Conservation (phyloP, 306 rosid species). For the Benincasa hispida region DNA sequence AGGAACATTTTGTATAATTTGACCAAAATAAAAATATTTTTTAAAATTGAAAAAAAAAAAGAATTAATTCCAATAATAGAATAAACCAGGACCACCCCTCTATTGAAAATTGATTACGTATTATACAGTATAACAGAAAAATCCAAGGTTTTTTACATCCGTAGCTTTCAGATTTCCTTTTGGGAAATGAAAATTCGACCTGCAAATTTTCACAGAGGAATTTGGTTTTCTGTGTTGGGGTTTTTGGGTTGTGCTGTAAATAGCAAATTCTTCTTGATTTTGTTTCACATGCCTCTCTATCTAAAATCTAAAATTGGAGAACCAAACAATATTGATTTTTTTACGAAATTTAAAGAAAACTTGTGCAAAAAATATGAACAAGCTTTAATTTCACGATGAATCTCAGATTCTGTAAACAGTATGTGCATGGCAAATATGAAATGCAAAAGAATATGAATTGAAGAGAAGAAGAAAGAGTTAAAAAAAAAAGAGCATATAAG, state of each 20-base stretch:
- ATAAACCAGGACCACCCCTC: slow-evolving; percentile 1
- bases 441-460: neutral
- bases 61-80: neutral
- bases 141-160: neutral
- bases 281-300: neutral
- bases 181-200: neutral
- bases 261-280: neutral
- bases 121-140: neutral
- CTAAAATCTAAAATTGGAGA: neutral
- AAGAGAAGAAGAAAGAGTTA: neutral
- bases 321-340: too few relatives aligned
- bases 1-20: too few relatives aligned
- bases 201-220: neutral
- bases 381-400: neutral
- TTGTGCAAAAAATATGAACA: neutral
- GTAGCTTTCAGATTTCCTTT: neutral
- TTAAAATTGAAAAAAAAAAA: neutral
- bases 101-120: neutral
- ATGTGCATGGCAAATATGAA: too few relatives aligned
- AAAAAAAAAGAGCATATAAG: neutral
- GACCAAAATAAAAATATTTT: too few relatives aligned
- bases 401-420: too few relatives aligned
- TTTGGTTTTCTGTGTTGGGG: neutral
- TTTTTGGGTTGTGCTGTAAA: neutral
- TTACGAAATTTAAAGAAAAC: neutral